Evolutionary conservation across 805 yeast species (phyloP), one percentile per base, ranked within the genome.

Genomic region (Hanseniaspora lindneri): DNA sequence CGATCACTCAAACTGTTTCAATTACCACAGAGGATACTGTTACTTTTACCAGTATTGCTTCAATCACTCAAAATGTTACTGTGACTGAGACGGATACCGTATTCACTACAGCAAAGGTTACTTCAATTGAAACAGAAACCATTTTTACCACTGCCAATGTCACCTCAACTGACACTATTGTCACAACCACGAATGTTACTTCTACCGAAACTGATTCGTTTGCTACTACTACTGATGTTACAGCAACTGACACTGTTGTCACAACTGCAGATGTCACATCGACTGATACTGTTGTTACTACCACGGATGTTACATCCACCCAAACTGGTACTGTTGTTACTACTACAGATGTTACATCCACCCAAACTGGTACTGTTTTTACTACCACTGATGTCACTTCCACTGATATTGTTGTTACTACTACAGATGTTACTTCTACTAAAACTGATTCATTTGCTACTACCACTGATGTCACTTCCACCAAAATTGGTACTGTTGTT

Each of bases 1-100:
- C 33, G 6, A 36, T 37, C 33, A 1, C 36, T 5, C 48, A 40
- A 16, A 47, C 52, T 13, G 49, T 52, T 7, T 51, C 55, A 19
- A 46, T 53, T 25, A 52, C 53, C 30, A 44, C 17, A 16, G 39
- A 34, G 29, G 29, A 9, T 27, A 27, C 29, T 27, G 10, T 9
- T 9, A 27, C 29, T 27, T 27, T 11, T 9, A 27, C 29, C 11
- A 27, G 8, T 27, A 27, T 11, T 9, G 29, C 29, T 11, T 9
- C 8, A 11, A 27, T 27, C 29, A 27, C 29, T 9, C 29, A 27
- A 27, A 27, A 8, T 27, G 29, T 11, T 9, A 27, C 29, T 27
- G 11, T 27, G 8, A 11, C 8, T 11, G 11, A 8, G 11, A 27
- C 29, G 11, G 29, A n/a, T n/a, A 27, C 29, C 8, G 29, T 27